Conservation (phyloP, 2,329 filamentous ascomycete genomes). For the Lecanicillium sp. region DNA sequence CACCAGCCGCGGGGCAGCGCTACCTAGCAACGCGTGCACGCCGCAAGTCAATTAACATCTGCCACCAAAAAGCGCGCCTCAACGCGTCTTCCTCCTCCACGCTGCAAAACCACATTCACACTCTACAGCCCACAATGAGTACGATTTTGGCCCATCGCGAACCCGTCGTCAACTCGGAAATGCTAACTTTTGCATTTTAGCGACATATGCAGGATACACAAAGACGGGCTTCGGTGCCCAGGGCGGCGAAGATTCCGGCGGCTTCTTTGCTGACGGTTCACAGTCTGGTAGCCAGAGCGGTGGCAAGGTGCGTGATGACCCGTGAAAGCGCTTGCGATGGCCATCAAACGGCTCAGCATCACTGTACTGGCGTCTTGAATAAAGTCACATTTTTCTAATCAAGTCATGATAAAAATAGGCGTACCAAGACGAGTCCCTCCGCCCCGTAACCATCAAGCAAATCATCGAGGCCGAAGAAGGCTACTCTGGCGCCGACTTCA, state of each 20-base stretch:
- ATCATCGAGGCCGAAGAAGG: conserved; percentile 73
- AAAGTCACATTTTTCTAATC: too few relatives aligned
- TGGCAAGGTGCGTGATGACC: conserved; percentile 34
- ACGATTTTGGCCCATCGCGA: conserved; percentile 9
- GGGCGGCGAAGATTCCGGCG: conserved; percentile 52
- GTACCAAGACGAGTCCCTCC: conserved; percentile 75
- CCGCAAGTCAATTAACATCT: conserved; percentile 19
- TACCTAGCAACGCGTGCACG: too few relatives aligned
- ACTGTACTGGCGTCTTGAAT: too few relatives aligned
- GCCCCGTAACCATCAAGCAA: conserved; percentile 94
- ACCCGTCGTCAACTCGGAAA: neutral
- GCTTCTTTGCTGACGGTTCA: conserved; percentile 52
- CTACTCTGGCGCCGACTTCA: conserved; percentile 66
- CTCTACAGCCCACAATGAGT: conserved; percentile 23
- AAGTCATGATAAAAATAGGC: conserved; percentile 36
- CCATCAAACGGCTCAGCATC: too few relatives aligned
- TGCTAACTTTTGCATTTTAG: conserved; percentile 17
- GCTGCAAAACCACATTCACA: conserved; percentile 11
- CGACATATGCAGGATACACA: conserved; percentile 42
- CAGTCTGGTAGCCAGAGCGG: conserved; percentile 49
- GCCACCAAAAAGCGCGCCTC: conserved; percentile 17
- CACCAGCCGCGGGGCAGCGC: too few relatives aligned
- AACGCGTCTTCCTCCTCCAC: conserved; percentile 21
- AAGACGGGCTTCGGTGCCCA: conserved; percentile 41
- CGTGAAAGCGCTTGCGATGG: too few relatives aligned